Base-by-base conservation (phyloP, 192 early-diverging fungal species). In the Funneliformis geosporum region DNA sequence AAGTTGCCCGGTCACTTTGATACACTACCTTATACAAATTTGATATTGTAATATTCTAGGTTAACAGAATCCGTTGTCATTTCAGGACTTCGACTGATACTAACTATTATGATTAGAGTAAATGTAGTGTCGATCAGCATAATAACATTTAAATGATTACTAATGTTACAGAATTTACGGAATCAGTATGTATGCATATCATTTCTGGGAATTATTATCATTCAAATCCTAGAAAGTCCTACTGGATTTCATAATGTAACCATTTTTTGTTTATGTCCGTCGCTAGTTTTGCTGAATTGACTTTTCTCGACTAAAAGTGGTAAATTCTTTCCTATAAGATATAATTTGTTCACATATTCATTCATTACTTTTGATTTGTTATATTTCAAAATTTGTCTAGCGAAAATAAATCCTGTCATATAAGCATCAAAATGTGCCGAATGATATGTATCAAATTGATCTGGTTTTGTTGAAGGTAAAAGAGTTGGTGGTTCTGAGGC, bases 381-480 rank as follows among this genome's bases (percentile, higher is more conserved):
- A 27, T 76, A 47, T 62, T 50, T 47, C 10, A 79, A 16, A 42
- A 88, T 65, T 55, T 96, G 88, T 59, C 90, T 89, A 66, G 90
- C 90, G 80, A 94, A 96, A 28, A 96, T 88, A 42, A 87, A 98
- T 3, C 95, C 97, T 0, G 97, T 99, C 97, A 99, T 99, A 85
- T 90, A 99, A 5, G 97, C 93, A 80, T 99, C 97, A 86, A 94
- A 97, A 76, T 93, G 92, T 4, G 97, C 96, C 1, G 94, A 94
- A 80, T 99, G 97, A 75, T 93, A 94, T 46, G 86, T 90, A 84
- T 90, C 84, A 50, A 67, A 60, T 46, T 78, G 79, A 59, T 64
- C 75, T 1, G 50, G 76, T 65, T 21, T 65, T 27, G 66, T 83
- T 27, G 81, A 66, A 46, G 46, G 59, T 42, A 42, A n/a, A 5